These are phyloP conservation scores for Solanum bulbocastanum DNA, from an alignment of 257 asterid species.

Conservation along the genomic window DNA sequence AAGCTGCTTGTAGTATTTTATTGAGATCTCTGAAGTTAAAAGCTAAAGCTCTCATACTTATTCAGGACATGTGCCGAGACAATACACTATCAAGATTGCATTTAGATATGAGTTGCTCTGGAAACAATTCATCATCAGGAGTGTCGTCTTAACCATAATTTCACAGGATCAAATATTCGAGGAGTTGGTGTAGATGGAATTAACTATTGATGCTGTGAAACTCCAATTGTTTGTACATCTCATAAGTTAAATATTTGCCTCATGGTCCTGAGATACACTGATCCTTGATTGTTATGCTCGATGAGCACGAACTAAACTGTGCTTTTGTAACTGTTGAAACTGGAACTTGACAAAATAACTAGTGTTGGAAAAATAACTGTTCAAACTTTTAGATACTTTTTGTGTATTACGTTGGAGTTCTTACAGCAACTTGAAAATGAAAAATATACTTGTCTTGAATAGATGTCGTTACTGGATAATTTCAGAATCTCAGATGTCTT, in stretches of 20 bases:
- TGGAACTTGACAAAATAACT: not conserved
- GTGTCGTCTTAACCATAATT: conserved; percentile 42
- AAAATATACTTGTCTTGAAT: not conserved
- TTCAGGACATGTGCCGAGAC: conserved; percentile 72
- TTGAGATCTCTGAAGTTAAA: not conserved
- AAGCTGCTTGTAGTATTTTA: not conserved
- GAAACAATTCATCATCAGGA: conserved; percentile 73
- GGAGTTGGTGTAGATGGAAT: conserved; percentile 17
- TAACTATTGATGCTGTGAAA: conserved; percentile 16
- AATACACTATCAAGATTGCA: conserved; percentile 61
- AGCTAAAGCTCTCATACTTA: not conserved
- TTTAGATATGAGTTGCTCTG: conserved; percentile 61
- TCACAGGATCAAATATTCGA: not conserved
- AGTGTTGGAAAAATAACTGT: not conserved
- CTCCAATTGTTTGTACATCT: conserved; percentile 19
- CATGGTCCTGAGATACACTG: conserved; percentile 13
- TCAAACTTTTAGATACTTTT: not conserved
- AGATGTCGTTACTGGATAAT: not conserved
- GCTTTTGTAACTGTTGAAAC: not conserved
- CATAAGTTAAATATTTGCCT: conserved; percentile 12
- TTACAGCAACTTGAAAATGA: not conserved
- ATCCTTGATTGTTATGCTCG: conserved; percentile 7
- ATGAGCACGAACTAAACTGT: not conserved
- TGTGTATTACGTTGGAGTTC: not conserved
- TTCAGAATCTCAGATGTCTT: not conserved